phyloP scores from a whole-genome alignment of 257 asterid genomes.

The Echium plantagineum region DNA sequence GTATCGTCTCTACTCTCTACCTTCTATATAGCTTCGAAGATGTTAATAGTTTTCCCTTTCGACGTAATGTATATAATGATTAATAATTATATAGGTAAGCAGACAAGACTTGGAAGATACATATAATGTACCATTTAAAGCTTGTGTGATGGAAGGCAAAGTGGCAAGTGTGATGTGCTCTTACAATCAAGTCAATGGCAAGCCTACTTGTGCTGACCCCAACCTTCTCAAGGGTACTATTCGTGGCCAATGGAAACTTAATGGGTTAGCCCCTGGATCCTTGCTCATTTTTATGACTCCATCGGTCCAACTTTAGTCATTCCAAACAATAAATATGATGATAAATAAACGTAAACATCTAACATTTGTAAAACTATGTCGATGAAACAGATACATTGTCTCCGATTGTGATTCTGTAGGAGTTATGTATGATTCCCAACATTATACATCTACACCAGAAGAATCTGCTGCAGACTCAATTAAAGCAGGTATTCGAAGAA shows the following conservation, averaged over 20 bases:
- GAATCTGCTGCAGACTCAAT: constrained; percentile 65
- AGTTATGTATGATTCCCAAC: constrained; percentile 45
- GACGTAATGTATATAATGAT: too few species aligned
- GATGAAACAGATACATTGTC: constrained; percentile 48
- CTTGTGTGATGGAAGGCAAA: constrained; percentile 71
- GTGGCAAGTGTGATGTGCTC: constrained; percentile 98
- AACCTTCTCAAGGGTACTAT: constrained; percentile 62
- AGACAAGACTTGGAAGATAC: constrained; percentile 87
- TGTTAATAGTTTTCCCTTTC: too few species aligned
- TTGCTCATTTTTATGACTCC: not conserved
- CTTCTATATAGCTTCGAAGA: too few species aligned
- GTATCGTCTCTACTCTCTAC: too few species aligned
- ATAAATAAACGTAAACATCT: too few species aligned
- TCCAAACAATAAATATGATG: too few species aligned
- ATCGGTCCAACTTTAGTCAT: not conserved
- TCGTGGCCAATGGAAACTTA: constrained; percentile 69
- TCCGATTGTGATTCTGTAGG: constrained; percentile 88
- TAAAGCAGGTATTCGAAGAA: constrained; percentile 53
- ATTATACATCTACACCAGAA: constrained; percentile 60
- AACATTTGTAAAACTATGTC: too few species aligned
- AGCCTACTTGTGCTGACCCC: constrained; percentile 88
- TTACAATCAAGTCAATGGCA: constrained; percentile 87
- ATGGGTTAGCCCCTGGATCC: constrained; percentile 37
- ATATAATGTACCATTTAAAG: constrained; percentile 85
- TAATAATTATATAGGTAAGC: constrained; percentile 66